phyloP scores from a whole-genome alignment of 495 filamentous ascomycete species.

The Neurospora sublineolata region DNA sequence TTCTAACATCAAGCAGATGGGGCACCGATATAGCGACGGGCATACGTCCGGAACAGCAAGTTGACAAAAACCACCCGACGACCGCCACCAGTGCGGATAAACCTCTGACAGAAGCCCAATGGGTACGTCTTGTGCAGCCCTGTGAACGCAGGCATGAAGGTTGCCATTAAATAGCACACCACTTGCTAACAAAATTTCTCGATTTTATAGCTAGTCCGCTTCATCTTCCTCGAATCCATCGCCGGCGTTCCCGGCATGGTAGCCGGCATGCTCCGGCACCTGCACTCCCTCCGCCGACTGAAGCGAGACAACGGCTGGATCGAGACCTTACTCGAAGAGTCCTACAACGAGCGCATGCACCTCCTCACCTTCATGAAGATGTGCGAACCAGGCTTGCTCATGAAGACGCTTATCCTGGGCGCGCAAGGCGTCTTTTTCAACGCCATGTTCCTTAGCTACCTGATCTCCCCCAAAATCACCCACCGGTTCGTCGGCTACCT shows the following conservation, averaged over 20 bases:
- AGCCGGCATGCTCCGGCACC: slow-evolving; percentile 81
- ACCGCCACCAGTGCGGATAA: slow-evolving; percentile 31
- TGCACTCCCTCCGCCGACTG: slow-evolving; percentile 70
- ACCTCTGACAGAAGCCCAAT: slow-evolving; percentile 37
- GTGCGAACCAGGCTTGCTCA: slow-evolving; percentile 80
- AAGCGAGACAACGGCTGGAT: slow-evolving; percentile 98
- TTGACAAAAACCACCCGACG: slow-evolving; percentile 35
- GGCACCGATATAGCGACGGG: slow-evolving; percentile 37
- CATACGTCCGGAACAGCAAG: slow-evolving; percentile 30
- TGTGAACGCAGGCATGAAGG: background rate
- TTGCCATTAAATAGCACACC: background rate
- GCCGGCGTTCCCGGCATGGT: slow-evolving; percentile 97
- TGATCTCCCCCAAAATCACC: slow-evolving; percentile 77
- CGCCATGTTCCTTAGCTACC: slow-evolving; percentile 77
- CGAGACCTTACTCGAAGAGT: slow-evolving; percentile 87
- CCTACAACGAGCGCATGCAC: slow-evolving; percentile 94
- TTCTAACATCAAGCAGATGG: slow-evolving; percentile 21
- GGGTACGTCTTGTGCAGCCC: slow-evolving; percentile 17
- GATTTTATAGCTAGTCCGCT: slow-evolving; percentile 48
- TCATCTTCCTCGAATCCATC: slow-evolving; percentile 89
- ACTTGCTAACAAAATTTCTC: slow-evolving; percentile 1
- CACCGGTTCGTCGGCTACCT: slow-evolving; percentile 96
- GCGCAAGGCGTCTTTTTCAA: slow-evolving; percentile 90
- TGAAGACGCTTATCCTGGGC: slow-evolving; percentile 74
- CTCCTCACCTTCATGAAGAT: slow-evolving; percentile 90